phyloP scores from a whole-genome alignment of 192 early-diverging fungal genomes.

The Spizellomyces sp. region DNA sequence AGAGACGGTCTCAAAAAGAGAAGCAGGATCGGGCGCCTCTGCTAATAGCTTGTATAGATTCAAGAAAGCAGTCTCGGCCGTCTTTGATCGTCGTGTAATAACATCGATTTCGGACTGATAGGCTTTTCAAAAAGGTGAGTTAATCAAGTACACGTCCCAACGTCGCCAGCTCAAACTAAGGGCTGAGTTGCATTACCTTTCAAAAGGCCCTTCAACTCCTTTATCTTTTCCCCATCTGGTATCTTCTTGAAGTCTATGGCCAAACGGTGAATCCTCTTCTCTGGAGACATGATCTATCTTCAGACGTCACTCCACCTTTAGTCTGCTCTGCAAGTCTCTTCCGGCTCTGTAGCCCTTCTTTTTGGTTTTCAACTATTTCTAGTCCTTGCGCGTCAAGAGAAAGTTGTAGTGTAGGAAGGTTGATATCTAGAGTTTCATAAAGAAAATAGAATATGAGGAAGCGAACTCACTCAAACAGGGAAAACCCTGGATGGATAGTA shows the following conservation, averaged over 20 bases:
- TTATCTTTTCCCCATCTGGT: conserved; percentile 75
- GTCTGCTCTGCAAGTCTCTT: conserved; percentile 88
- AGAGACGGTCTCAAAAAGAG: conserved; percentile 62
- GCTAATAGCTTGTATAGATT: conserved; percentile 77
- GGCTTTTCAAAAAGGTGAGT: conserved; percentile 30
- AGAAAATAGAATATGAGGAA: not conserved
- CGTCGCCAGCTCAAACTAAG: not conserved
- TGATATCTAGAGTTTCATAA: conserved; percentile 51
- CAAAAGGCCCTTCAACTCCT: conserved; percentile 75
- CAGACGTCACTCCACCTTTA: conserved; percentile 55
- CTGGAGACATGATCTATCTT: not conserved
- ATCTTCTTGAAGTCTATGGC: conserved; percentile 74
- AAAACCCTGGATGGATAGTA: not conserved
- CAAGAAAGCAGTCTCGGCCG: conserved; percentile 80
- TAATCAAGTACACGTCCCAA: not conserved
- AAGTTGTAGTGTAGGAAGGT: conserved; percentile 67
- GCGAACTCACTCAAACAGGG: not conserved
- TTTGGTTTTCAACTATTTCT: conserved; percentile 84
- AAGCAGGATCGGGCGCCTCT: conserved; percentile 82
- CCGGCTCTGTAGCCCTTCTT: conserved; percentile 70
- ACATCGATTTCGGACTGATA: conserved; percentile 94
- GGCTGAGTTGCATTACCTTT: conserved; percentile 51
- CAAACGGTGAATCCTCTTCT: not conserved
- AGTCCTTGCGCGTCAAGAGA: conserved; percentile 77
- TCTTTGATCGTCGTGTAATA: conserved; percentile 82